A percentile compares a stretch with the other conserved stretches of the same genome.
phyloP scores from a whole-genome alignment of 129 eudicot species.

The Flaveria brownii region DNA sequence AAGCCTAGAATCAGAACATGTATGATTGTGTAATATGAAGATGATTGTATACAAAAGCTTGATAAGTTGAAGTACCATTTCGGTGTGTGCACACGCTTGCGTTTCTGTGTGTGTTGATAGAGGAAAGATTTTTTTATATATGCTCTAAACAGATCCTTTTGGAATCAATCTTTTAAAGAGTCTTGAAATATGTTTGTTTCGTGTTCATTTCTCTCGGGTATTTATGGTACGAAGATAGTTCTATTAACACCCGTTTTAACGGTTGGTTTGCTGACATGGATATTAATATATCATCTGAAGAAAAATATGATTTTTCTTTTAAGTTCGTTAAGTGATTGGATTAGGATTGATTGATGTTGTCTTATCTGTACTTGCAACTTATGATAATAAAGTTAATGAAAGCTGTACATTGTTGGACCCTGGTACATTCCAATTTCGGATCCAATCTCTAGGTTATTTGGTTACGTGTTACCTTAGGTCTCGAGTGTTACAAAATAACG shows the following conservation, averaged over 20 bases:
- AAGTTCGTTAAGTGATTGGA: neutral
- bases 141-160: conserved; percentile 3
- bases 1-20: conserved; percentile 7
- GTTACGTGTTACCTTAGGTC: neutral
- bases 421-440: neutral
- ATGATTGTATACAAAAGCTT: neutral
- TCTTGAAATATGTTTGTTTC: conserved; percentile 9
- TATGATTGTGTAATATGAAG: conserved; percentile 16
- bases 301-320: too few species aligned
- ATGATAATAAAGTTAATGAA: neutral
- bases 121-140: neutral
- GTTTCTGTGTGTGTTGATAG: neutral
- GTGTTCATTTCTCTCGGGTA: conserved; percentile 12
- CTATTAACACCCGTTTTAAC: neutral
- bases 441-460: neutral
- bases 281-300: too few species aligned
- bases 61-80: conserved; percentile 28
- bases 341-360: neutral
- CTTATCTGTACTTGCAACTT: neutral
- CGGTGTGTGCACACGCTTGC: neutral
- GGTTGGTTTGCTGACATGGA: too few species aligned
- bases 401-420: neutral
- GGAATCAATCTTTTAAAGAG: conserved; percentile 28
- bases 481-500: neutral
- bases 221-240: neutral